phyloP scores from a whole-genome alignment of 2,329 filamentous ascomycete genomes.

The Teratosphaeria pseudoeucalypti region DNA sequence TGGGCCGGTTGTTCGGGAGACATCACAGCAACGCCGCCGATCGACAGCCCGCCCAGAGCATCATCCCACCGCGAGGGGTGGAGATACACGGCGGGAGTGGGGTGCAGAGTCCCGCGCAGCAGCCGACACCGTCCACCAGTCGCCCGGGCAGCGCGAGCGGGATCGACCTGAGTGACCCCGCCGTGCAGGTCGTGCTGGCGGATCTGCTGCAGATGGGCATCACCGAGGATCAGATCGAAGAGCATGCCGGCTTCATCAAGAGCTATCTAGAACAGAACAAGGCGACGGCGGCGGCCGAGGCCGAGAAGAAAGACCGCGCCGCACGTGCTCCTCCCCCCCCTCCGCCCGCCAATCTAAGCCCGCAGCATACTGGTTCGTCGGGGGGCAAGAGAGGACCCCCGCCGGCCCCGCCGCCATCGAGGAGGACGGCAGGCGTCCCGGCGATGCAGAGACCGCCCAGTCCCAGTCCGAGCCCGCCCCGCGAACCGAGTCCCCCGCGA shows the following conservation, averaged over 20 bases:
- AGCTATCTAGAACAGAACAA: slow-evolving; percentile 56
- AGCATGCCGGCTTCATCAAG: slow-evolving; percentile 60
- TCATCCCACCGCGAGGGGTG: slow-evolving; percentile 38
- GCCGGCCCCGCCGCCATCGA: slow-evolving; percentile 43
- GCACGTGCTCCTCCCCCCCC: slow-evolving; percentile 48
- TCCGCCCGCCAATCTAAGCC: slow-evolving; percentile 38
- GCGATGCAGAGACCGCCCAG: slow-evolving; percentile 34
- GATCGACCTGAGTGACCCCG: slow-evolving; percentile 53
- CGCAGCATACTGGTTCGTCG: slow-evolving; percentile 50
- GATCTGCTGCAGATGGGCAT: slow-evolving; percentile 56
- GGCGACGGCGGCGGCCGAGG: slow-evolving; percentile 36
- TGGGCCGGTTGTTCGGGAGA: slow-evolving; percentile 17
- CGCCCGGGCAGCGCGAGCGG: slow-evolving; percentile 27
- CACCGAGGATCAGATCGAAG: slow-evolving; percentile 56
- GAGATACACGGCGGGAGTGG: slow-evolving; percentile 17
- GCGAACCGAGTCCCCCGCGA: slow-evolving; percentile 60
- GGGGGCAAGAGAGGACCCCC: slow-evolving; percentile 51
- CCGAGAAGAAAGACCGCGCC: slow-evolving; percentile 38
- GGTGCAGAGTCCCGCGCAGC: slow-evolving; percentile 20
- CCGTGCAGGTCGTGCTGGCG: slow-evolving; percentile 50
- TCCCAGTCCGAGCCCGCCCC: slow-evolving; percentile 49
- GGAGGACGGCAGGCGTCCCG: slow-evolving; percentile 23
- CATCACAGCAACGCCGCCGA: slow-evolving; percentile 17
- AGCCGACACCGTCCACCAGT: slow-evolving; percentile 23
- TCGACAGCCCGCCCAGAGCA: slow-evolving; percentile 34